Evolutionary conservation across 176 grass and related monocot species (phyloP), one percentile per base, ranked within the genome.

Genomic region (Avena insularis): DNA sequence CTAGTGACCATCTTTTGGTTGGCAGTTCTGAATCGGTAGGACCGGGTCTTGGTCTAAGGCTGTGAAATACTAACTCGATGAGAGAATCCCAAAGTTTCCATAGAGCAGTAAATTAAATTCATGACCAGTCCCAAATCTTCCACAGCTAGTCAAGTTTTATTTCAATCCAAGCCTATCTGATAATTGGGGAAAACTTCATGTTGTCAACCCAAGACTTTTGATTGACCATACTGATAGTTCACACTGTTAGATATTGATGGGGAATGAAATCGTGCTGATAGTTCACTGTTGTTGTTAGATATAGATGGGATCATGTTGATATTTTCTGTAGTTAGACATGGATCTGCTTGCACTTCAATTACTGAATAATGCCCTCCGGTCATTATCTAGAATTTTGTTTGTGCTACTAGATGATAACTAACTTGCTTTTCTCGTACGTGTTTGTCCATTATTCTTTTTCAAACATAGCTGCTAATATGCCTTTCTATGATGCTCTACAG

Each of bases 401-500:
- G 14, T 63, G 57, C 36, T 38, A 38, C 4, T 6, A 55, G 33
- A 61, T 63, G 54, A 21, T 73, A 19, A 56, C 45, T 71, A 73
- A 35, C 79, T 78, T 23, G 6, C 36, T 67, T 20, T 80, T 4
- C 4, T 66, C 17, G 45, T 4, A 27, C 35, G 57, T 84, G 25
- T 47, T 43, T 74, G 47, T 59, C 19, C 19, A 68, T 61, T 48
- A 12, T 80, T 84, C 4, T 15, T 81, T 54, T 69, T 69, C 58
- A 73, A 31, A 72, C 3, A 80, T 19, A 85, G 20, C 59, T 66
- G 73, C 15, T 17, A 23, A 23, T 23, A 48, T 40, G 13, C 56
- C 35, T 90, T 78, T 68, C 19, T 17, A 51, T 61, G 29, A 70
- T 84, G 81, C 82, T 70, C 50, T 54, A 33, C 81, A 88, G 77